Evolutionary conservation across 2,329 filamentous ascomycete species (phyloP), one percentile per base, ranked within the genome.

Genomic region (Biscogniauxia marginata): DNA sequence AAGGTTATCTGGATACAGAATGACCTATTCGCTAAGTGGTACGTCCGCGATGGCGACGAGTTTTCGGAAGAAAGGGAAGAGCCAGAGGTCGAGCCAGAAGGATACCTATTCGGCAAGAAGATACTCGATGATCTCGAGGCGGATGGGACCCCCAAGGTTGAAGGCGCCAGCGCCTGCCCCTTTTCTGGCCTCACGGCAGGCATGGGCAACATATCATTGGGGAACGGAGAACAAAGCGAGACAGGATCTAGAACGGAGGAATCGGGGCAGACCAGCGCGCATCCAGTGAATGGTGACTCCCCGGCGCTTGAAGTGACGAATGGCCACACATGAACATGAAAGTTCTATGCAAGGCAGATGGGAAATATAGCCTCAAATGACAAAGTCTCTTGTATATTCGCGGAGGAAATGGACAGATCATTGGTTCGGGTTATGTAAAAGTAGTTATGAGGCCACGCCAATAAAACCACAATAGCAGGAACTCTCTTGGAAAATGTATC

Each of bases 1-100:
- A 93, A 95, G 71, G 86, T 93, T 22, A 87, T 93, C 62, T 93
- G 90, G 89, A 92, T 93, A 63, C 90, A 93, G 73, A 93, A 93
- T 69, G 90, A 93, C 71, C 79, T 93, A 24, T 90, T 93, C 71
- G 88, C 89, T n/a, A 89, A 88, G 71, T 93, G 89, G 87, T 89
- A 91, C 65, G 83, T 90, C 34, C 79, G 82, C 30, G 82, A 85
- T 56, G 82, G 86, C 50, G 82, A 86, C 34, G 88, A 90, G 71
- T 84, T 77, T 61, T 70, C 72, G 23, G 67, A 73, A 1, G 74
- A 74, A 16, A 74, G 77, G 11, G 77, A 77, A 53, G 77, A 78
- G 48, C 74, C 79, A 13, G 73, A 79, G 22, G 70, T 84, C 46
- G 85, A 88, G 67, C 74, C 77, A 52, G 87, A 89, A 67, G 86